These are phyloP conservation scores for Pichia sp. DNA, from an alignment of 1,139 yeast genomes.

Conservation along the genomic window DNA sequence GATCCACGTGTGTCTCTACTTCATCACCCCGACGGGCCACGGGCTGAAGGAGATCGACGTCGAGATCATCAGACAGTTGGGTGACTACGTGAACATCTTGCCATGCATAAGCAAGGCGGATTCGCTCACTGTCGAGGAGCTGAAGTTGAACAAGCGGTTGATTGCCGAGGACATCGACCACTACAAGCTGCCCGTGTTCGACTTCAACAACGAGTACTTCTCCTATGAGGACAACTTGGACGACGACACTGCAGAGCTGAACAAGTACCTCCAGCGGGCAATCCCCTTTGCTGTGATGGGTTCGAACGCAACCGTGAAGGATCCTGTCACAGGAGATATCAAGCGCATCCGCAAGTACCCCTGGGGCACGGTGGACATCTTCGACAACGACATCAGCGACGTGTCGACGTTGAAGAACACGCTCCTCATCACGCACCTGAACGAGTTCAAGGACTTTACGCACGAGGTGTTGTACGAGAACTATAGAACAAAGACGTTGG, in stretches of 20 bases:
- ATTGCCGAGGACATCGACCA: constrained; percentile 70
- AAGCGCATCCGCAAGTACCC: constrained; percentile 86
- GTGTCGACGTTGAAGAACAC: constrained; percentile 81
- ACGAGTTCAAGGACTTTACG: constrained; percentile 88
- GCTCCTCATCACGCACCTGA: constrained; percentile 84
- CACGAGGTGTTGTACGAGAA: constrained; percentile 89
- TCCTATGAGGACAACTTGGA: constrained; percentile 56
- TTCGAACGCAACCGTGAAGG: constrained; percentile 56
- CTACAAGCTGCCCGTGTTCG: constrained; percentile 78
- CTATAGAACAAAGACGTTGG: constrained; percentile 72
- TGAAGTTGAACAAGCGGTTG: constrained; percentile 59
- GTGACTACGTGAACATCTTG: constrained; percentile 77
- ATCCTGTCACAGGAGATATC: constrained; percentile 52
- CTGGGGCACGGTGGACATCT: constrained; percentile 86
- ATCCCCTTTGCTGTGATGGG: constrained; percentile 90
- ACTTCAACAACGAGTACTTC: constrained; percentile 65
- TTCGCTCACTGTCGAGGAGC: constrained; percentile 73
- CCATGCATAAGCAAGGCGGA: constrained; percentile 90
- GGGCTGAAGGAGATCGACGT: constrained; percentile 74
- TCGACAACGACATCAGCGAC: constrained; percentile 79
- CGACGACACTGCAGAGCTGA: constrained; percentile 75
- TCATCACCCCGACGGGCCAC: constrained; percentile 73
- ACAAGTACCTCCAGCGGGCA: constrained; percentile 65
- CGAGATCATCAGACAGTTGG: constrained; percentile 70
- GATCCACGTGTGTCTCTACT: constrained; percentile 68